A percentile compares a stretch with the other conserved stretches of the same genome.
Evolutionary conservation across 768 basidiomycete genomes (phyloP).

Genomic region (Boletus rubroflammeus): DNA sequence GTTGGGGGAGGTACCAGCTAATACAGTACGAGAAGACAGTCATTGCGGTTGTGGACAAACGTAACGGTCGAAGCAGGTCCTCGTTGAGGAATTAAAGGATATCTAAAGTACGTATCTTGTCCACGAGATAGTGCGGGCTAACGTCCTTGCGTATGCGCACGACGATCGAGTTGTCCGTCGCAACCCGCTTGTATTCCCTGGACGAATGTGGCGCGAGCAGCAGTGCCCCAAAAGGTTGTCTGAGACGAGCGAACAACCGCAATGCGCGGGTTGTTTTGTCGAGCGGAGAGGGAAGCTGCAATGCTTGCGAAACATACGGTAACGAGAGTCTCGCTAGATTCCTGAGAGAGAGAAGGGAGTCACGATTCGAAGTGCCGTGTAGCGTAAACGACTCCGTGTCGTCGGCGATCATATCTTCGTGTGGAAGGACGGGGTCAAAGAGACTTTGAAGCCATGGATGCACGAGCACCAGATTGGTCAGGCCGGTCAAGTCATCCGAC

Average conservation of each 20-base stretch:
- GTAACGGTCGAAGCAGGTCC: neutral
- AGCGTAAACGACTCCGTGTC: slow-evolving; percentile 3
- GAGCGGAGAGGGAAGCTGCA: slow-evolving; percentile 11
- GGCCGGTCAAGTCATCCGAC: slow-evolving; percentile 1
- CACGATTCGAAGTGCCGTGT: neutral
- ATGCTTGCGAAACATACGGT: neutral
- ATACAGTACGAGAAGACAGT: no score
- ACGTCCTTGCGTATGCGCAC: slow-evolving; percentile 10
- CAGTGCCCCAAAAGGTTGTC: slow-evolving; percentile 16
- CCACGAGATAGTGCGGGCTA: slow-evolving; percentile 2
- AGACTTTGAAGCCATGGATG: slow-evolving; percentile 18
- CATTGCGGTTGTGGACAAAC: neutral
- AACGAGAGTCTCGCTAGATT: neutral
- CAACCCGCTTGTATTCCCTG: slow-evolving; percentile 17
- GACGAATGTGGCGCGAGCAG: slow-evolving; percentile 8
- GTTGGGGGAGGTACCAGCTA: neutral
- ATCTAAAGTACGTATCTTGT: slow-evolving; percentile 16
- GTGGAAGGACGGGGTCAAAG: slow-evolving; percentile 14
- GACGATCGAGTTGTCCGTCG: slow-evolving; percentile 15
- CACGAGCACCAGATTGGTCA: slow-evolving; percentile 16
- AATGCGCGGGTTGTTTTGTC: slow-evolving; percentile 15
- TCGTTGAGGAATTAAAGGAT: slow-evolving; percentile 1
- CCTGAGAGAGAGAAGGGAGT: neutral
- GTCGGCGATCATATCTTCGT: slow-evolving; percentile 16
- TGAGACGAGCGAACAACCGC: slow-evolving; percentile 11